Evolutionary conservation across 306 rosid genomes (phyloP), one percentile per base, ranked within the genome.

Genomic region (Vigna nakashimae): DNA sequence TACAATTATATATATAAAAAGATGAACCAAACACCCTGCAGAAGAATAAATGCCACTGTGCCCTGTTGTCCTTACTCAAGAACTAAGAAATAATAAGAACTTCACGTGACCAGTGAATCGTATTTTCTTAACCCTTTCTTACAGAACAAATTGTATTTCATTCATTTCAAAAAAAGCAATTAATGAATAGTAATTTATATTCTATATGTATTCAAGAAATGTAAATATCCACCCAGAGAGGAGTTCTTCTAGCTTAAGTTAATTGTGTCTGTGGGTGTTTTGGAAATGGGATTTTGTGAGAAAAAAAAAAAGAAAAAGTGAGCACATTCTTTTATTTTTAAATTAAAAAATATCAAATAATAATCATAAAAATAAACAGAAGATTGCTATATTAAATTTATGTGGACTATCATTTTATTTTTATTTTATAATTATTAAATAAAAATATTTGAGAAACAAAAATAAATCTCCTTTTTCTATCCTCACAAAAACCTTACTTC

Each of bases 51-150:
- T 67, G 76, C 77, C 64, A 32, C 60, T 46, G 22, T 57, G 26
- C 38, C 71, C 68, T 74, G 36, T 30, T 83, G 86, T 81, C 79
- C 69, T 60, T 56, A 64, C 62, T 63, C 71, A 86, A 74, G 50
- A 80, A 73, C 82, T 63, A 77, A 56, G 52, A 86, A 80, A 65
- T 73, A 43, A 76, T 56, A 30, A 30, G 32, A 30, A 48, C 69
- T 85, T 82, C 86, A 82, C 78, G 82, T 75, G 89, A 89, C 62
- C 71, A 77, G 71, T 78, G 82, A 36, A 72, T 81, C 32, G 17
- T 73, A 68, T 53, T 56, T 58, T 68, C 16, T 42, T 65, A 64
- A 14, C 16, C 5, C 13, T 68, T 9, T 12, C 22, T 50, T 62
- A 53, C 9, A 53, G 78, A 38, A 67, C 0, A 2, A 4, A 3